Percentiles rank a stretch among this genome's conserved stretches.
These are phyloP conservation scores for Ophiostoma novo-ulmi DNA, from an alignment of 2,329 filamentous ascomycete genomes.

Conservation along the genomic window DNA sequence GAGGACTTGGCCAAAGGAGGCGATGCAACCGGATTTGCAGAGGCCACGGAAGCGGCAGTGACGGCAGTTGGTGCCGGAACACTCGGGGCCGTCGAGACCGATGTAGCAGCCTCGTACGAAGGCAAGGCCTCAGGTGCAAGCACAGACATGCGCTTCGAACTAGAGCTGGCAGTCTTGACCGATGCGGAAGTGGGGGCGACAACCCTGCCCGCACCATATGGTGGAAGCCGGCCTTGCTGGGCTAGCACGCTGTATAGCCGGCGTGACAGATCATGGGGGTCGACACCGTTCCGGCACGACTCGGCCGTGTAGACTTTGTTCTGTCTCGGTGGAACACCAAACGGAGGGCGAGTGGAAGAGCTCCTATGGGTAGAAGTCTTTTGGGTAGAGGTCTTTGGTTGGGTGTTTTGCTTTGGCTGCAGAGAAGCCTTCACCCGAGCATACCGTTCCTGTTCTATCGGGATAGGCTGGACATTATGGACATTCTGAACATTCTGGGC, in stretches of 20 bases:
- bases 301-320: not conserved
- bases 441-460: not conserved
- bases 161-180: not conserved
- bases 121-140: not conserved
- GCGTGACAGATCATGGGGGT: conserved; percentile 51
- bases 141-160: not conserved
- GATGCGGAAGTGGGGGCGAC: no score
- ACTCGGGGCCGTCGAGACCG: no score
- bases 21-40: not conserved
- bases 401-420: not conserved
- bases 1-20: not conserved
- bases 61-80: conserved; percentile 16
- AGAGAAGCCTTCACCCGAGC: not conserved
- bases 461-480: not conserved
- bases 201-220: not conserved
- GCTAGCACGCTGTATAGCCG: conserved; percentile 48
- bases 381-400: not conserved
- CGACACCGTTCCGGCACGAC: conserved; percentile 35
- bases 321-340: not conserved
- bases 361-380: not conserved
- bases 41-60: not conserved
- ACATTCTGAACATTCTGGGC: not conserved
- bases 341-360: not conserved
- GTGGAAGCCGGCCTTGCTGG: conserved; percentile 40
- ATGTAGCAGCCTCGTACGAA: no score